These are phyloP conservation scores for Russula earlei DNA, from an alignment of 768 basidiomycete species.

Conservation along the genomic window DNA sequence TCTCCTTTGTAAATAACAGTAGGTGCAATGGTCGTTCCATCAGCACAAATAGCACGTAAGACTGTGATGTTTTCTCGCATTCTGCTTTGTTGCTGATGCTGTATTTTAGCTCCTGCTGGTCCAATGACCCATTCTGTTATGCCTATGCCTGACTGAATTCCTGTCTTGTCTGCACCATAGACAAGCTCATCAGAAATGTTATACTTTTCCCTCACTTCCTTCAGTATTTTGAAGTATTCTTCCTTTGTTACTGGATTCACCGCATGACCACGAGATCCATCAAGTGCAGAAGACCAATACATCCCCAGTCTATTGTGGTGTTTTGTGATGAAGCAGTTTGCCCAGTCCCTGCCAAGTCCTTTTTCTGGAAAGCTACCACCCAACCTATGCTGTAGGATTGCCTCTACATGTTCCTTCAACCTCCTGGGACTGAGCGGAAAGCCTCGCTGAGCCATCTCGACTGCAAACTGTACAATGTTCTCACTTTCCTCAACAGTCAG, in stretches of 20 bases:
- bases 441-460: neutral
- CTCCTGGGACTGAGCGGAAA: neutral
- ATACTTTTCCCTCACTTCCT: slow-evolving; percentile 20
- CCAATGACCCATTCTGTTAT: slow-evolving; percentile 28
- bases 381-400: slow-evolving; percentile 5
- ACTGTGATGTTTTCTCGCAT: slow-evolving; percentile 33
- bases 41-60: slow-evolving; percentile 35
- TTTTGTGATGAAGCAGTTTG: slow-evolving; percentile 23
- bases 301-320: slow-evolving; percentile 25
- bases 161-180: slow-evolving; percentile 31
- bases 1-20: slow-evolving; percentile 35
- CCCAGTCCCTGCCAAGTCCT: slow-evolving; percentile 32
- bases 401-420: slow-evolving; percentile 30
- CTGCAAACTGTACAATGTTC: neutral
- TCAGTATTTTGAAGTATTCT: slow-evolving; percentile 29
- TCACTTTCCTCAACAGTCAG: neutral
- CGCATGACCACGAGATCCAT: slow-evolving; percentile 28
- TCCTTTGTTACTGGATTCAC: slow-evolving; percentile 31
- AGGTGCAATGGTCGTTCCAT: slow-evolving; percentile 32
- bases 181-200: slow-evolving; percentile 22
- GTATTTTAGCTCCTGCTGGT: slow-evolving; percentile 14
- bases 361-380: slow-evolving; percentile 3
- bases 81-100: slow-evolving; percentile 30
- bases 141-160: slow-evolving; percentile 25
- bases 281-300: slow-evolving; percentile 29